These are phyloP conservation scores for Cyclotella sp. DNA, from an alignment of 108 stramenopile genomes.

Conservation along the genomic window DNA sequence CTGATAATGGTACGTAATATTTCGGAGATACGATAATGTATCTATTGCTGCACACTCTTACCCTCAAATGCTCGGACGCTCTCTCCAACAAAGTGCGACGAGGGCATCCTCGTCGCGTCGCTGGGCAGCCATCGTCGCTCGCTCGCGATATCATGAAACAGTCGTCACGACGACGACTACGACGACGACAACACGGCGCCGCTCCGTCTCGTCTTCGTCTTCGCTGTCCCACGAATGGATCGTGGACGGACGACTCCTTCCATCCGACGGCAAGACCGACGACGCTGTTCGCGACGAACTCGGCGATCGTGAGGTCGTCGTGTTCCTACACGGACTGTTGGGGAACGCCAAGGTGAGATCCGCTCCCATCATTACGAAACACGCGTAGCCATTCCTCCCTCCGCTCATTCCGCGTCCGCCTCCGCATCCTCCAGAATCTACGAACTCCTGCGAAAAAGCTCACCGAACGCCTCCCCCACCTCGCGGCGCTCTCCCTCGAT, in stretches of 20 bases:
- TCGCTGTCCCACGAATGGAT: slow-evolving; percentile 52
- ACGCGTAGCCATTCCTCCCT: too few relatives aligned
- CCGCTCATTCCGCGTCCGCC: too few relatives aligned
- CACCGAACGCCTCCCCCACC: slow-evolving; percentile 39
- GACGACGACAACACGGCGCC: too few relatives aligned
- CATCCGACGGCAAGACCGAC: neutral
- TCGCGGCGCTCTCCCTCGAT: slow-evolving; percentile 67
- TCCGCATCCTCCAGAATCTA: slow-evolving; percentile 67
- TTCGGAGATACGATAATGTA: too few relatives aligned
- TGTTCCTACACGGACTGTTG: slow-evolving; percentile 86
- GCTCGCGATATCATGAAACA: neutral
- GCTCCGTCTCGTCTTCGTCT: neutral
- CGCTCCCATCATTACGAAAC: too few relatives aligned
- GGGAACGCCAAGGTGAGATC: slow-evolving; percentile 73
- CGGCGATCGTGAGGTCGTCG: slow-evolving; percentile 34
- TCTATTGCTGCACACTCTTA: too few relatives aligned
- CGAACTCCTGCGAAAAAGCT: slow-evolving; percentile 72
- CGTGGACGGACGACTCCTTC: slow-evolving; percentile 38
- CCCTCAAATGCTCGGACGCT: too few relatives aligned
- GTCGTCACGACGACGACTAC: too few relatives aligned
- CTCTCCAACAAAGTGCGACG: too few relatives aligned
- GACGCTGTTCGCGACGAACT: neutral
- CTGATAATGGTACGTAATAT: too few relatives aligned
- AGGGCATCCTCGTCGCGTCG: too few relatives aligned
- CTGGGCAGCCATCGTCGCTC: neutral